phyloP scores from a whole-genome alignment of 2,329 filamentous ascomycete genomes.

The Diaporthe helianthi region DNA sequence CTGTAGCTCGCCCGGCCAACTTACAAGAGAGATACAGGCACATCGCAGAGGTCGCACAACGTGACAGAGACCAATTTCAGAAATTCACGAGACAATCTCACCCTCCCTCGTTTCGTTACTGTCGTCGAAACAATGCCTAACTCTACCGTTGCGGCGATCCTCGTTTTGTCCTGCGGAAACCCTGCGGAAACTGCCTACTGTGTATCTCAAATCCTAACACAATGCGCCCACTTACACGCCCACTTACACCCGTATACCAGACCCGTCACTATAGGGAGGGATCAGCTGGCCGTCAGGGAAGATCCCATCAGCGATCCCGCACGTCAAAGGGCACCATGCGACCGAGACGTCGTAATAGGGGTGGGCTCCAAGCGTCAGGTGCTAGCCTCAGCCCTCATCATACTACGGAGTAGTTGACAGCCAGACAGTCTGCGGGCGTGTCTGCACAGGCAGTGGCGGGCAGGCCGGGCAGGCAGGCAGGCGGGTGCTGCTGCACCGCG shows the following conservation, averaged over 20 bases:
- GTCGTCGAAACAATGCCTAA: constrained; percentile 15
- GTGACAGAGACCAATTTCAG: constrained; percentile 1
- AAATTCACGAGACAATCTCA: constrained; percentile 16
- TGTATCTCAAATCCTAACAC: constrained; percentile 26
- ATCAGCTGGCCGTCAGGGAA: constrained; percentile 28
- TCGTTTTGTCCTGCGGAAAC: constrained; percentile 1
- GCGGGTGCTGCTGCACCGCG: constrained; percentile 12
- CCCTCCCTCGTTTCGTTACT: constrained; percentile 21
- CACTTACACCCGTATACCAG: constrained; percentile 7
- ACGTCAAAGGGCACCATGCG: constrained; percentile 29
- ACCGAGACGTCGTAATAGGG: constrained; percentile 18
- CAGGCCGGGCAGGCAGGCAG: no score
- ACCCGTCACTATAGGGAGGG: constrained; percentile 26
- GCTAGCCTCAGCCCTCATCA: neutral
- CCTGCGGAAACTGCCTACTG: no score
- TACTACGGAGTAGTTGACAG: neutral
- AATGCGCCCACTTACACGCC: constrained; percentile 14
- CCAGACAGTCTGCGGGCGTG: neutral
- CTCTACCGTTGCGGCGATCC: constrained; percentile 10
- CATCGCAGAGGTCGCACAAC: neutral
- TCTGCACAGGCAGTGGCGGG: no score
- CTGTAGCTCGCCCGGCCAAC: neutral
- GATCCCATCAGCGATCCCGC: constrained; percentile 31
- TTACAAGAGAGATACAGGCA: neutral
- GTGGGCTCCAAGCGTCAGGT: constrained; percentile 18